A percentile compares a stretch with the other conserved stretches of the same genome.
Evolutionary conservation across 208 protist species (phyloP).

Genomic region (Kentomonas sorsogonicus): DNA sequence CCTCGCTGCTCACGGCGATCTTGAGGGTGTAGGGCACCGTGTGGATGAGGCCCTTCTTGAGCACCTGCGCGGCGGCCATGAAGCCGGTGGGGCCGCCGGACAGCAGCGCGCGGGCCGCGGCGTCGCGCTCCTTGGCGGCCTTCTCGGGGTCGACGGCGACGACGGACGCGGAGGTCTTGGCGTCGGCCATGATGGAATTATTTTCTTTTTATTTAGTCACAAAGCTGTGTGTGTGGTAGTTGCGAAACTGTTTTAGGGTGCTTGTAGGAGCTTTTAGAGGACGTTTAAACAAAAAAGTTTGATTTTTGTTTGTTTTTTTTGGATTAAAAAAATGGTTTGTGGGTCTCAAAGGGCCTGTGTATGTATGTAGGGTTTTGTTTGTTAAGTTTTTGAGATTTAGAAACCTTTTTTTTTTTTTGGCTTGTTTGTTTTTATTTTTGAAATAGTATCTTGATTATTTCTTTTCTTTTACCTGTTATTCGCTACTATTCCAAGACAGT

Average conservation of each 20-base stretch:
- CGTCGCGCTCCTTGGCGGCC: slow-evolving; percentile 37
- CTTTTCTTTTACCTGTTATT: not conserved
- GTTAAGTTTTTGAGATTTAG: not conserved
- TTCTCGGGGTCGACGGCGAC: slow-evolving; percentile 31
- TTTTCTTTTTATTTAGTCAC: too few relatives aligned
- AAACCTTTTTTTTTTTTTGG: slow-evolving; percentile 1
- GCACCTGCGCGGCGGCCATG: slow-evolving; percentile 7
- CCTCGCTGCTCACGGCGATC: slow-evolving; percentile 28
- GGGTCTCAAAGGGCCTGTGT: too few relatives aligned
- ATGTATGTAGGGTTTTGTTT: not conserved
- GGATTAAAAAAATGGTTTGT: too few relatives aligned
- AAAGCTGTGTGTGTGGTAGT: too few relatives aligned
- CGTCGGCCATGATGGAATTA: too few relatives aligned
- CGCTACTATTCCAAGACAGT: not conserved
- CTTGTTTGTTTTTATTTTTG: too few relatives aligned
- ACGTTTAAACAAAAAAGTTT: too few relatives aligned
- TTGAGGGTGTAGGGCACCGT: slow-evolving; percentile 72
- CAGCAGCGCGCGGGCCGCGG: slow-evolving; percentile 42
- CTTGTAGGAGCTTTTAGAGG: too few relatives aligned
- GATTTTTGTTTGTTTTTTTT: too few relatives aligned
- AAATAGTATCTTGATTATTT: slow-evolving; percentile 1
- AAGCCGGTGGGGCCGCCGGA: too few relatives aligned
- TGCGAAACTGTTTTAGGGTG: too few relatives aligned
- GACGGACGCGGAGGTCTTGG: slow-evolving; percentile 28
- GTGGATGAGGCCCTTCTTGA: slow-evolving; percentile 43